Conservation (phyloP, 805 yeast genomes). For the Tetrapisispora nanseiensis region DNA sequence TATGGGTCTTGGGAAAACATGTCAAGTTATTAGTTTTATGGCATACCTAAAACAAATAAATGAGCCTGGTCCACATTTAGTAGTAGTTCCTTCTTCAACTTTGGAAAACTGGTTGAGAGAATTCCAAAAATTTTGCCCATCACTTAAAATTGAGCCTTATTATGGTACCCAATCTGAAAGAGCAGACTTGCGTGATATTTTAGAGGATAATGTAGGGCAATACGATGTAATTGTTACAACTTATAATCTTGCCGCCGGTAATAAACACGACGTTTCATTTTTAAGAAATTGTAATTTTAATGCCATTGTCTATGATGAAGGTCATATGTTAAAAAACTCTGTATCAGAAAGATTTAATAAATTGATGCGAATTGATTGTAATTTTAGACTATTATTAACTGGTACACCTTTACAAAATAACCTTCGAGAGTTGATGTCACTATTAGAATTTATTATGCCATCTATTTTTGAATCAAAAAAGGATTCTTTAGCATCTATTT, state of each 20-base stretch:
- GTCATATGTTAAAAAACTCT: slow-evolving; percentile 91
- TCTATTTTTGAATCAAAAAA: slow-evolving; percentile 66
- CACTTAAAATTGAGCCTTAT: slow-evolving; percentile 75
- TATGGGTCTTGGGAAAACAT: slow-evolving; percentile 96
- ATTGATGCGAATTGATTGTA: slow-evolving; percentile 72
- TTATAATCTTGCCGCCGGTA: slow-evolving; percentile 82
- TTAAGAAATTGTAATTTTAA: slow-evolving; percentile 67
- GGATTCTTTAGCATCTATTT: slow-evolving; percentile 71
- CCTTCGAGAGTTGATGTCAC: slow-evolving; percentile 77
- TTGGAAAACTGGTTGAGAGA: slow-evolving; percentile 97
- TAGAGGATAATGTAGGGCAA: slow-evolving; percentile 41
- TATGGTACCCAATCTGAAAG: slow-evolving; percentile 85
- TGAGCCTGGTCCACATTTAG: slow-evolving; percentile 71
- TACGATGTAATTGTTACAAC: slow-evolving; percentile 93
- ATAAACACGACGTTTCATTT: slow-evolving; percentile 71
- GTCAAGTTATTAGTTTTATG: slow-evolving; percentile 88
- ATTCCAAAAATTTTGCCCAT: slow-evolving; percentile 80
- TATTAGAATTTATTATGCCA: slow-evolving; percentile 87
- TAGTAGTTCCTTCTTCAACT: slow-evolving; percentile 94
- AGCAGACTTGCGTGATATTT: slow-evolving; percentile 66
- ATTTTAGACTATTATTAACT: slow-evolving; percentile 78
- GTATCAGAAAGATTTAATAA: slow-evolving; percentile 77
- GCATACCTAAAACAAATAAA: slow-evolving; percentile 65
- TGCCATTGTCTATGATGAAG: slow-evolving; percentile 91
- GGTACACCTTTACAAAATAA: slow-evolving; percentile 98